Conservation (phyloP, 2,329 filamentous ascomycete genomes). For the Fonsecaea monophora region DNA sequence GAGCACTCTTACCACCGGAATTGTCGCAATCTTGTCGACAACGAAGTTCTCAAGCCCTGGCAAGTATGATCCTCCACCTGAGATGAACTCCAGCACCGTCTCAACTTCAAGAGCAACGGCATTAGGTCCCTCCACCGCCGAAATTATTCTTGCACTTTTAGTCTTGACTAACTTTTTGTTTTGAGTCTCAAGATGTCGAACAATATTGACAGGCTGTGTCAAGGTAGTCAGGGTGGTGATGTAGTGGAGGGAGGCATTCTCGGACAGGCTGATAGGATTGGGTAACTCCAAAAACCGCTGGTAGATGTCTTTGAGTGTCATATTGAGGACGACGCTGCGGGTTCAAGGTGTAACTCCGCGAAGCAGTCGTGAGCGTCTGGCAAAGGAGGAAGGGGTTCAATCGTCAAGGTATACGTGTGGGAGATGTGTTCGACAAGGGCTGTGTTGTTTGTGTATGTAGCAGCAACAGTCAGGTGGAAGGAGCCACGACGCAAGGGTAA, state of each 20-base stretch:
- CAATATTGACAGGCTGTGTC: slow-evolving; percentile 73
- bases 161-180: slow-evolving; percentile 75
- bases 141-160: slow-evolving; percentile 79
- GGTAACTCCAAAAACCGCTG: slow-evolving; percentile 74
- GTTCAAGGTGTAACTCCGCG: not conserved
- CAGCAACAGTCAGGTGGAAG: slow-evolving; percentile 18
- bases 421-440: slow-evolving; percentile 24
- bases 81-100: slow-evolving; percentile 80
- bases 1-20: slow-evolving; percentile 74
- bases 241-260: slow-evolving; percentile 78
- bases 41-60: slow-evolving; percentile 93
- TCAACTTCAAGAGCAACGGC: slow-evolving; percentile 79
- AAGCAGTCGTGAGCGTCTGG: not conserved
- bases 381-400: not conserved
- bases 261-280: slow-evolving; percentile 66
- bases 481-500: not conserved
- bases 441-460: slow-evolving; percentile 19
- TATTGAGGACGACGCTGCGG: slow-evolving; percentile 35
- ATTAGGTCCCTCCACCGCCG: slow-evolving; percentile 72
- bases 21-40: slow-evolving; percentile 76
- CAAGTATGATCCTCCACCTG: slow-evolving; percentile 82
- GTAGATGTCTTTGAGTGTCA: slow-evolving; percentile 63
- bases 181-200: slow-evolving; percentile 78
- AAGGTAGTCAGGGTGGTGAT: slow-evolving; percentile 84
- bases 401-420: not conserved